phyloP scores from a whole-genome alignment of 139 green algal species.

The Picochlorum sp. region DNA sequence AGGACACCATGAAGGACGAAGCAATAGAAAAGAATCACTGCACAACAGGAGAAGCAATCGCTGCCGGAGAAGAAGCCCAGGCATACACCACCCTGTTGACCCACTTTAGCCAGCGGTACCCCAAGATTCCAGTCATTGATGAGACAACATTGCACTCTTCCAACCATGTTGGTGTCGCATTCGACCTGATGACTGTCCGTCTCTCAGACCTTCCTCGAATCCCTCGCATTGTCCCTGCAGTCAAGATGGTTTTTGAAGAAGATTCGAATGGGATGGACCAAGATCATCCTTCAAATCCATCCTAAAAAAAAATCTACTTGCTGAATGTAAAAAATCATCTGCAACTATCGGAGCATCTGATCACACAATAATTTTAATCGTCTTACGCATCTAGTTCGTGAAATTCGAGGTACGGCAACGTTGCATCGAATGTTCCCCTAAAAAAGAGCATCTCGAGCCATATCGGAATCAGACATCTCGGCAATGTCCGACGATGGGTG shows the following conservation, averaged over 20 bases:
- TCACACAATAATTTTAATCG: no score
- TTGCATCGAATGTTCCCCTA: no score
- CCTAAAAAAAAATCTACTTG: not conserved
- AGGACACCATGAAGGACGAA: constrained; percentile 75
- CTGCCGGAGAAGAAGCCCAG: constrained; percentile 45
- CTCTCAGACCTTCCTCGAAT: constrained; percentile 55
- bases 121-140: constrained; percentile 69
- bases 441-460: no score
- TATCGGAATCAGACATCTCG: no score
- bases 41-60: constrained; percentile 78
- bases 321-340: not conserved
- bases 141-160: constrained; percentile 17
- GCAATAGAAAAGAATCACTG: constrained; percentile 83
- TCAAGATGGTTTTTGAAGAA: constrained; percentile 59
- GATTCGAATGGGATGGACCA: constrained; percentile 20
- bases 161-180: constrained; percentile 64
- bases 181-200: constrained; percentile 94
- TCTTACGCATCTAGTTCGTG: no score
- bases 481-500: no score
- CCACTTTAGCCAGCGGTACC: constrained; percentile 94
- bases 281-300: not conserved
- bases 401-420: no score
- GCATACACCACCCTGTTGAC: constrained; percentile 90
- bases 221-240: constrained; percentile 43
- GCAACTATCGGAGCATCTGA: no score